Evolutionary conservation across 2,329 filamentous ascomycete genomes (phyloP), one percentile per base, ranked within the genome.

Genomic region (Nannizzia gypsea): DNA sequence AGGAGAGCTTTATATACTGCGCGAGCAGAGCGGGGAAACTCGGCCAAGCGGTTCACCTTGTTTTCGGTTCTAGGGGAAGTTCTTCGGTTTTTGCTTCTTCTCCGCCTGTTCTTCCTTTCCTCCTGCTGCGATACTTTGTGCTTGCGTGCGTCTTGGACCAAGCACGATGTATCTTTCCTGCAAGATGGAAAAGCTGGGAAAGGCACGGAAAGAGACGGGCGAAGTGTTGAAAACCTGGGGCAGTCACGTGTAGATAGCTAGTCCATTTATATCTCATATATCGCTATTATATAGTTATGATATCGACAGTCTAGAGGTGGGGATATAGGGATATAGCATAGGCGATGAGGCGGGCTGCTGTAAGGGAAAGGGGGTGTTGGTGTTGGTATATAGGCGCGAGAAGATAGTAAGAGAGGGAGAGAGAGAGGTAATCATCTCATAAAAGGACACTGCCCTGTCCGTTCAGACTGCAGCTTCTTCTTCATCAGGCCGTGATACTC

Each of bases 381-480:
- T n/a, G n/a, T n/a, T n/a, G n/a, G n/a, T n/a, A n/a, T n/a, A n/a
- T n/a, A n/a, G n/a, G n/a, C n/a, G 34, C 4, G 13, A 52, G 1
- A 13, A 28, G 22, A 31, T 17, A 13, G 6, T 6, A 3, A 48
- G 24, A n/a, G 31, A 28, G 11, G 15, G 15, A 13, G 26, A 34
- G 5, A 3, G 13, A 22, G 5, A 22, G 36, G 55, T 9, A 11
- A 15, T 40, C 55, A 57, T 24, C 40, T 40, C 17, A 40, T 40
- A 58, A 79, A 83, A 0, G 80, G 80, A 68, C 81, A 83, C 1
- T 76, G 75, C 0, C 72, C 72, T 1, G 71, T 73, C 60, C 77
- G 69, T 48, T 71, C 66, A 40, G 46, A 67, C 56, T 60, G 67
- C 64, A 80, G 61, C 58, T 66, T 72, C 64, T 71, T 67, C 54